These are phyloP conservation scores for Chamaecyparis obtusa DNA, from an alignment of 75 land plant genomes.

Conservation along the genomic window DNA sequence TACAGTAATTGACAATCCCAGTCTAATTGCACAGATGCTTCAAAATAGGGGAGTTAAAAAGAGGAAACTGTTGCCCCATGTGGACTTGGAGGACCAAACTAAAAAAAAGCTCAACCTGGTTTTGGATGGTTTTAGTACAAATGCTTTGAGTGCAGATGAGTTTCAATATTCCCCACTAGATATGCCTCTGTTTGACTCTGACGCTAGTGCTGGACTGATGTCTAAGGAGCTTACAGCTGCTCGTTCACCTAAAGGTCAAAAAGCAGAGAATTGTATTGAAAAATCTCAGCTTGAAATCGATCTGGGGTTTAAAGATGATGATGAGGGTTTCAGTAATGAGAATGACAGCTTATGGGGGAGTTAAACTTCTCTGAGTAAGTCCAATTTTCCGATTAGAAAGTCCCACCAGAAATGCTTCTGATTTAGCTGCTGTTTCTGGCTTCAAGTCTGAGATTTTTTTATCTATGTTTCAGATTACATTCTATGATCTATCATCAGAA, in stretches of 20 bases:
- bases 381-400: background rate
- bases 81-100: background rate
- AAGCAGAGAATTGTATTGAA: background rate
- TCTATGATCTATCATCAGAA: no score
- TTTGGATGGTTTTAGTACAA: background rate
- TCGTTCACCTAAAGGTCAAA: background rate
- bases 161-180: background rate
- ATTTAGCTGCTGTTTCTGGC: background rate
- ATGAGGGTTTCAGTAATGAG: background rate
- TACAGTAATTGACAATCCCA: slow-evolving; percentile 49
- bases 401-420: background rate
- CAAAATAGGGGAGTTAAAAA: background rate
- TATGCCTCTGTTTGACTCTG: background rate
- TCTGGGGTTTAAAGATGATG: background rate
- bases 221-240: background rate
- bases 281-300: background rate
- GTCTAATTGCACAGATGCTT: slow-evolving; percentile 26
- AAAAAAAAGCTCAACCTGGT: background rate
- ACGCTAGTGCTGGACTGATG: background rate
- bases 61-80: background rate
- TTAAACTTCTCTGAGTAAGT: background rate
- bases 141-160: background rate
- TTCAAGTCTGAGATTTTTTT: background rate
- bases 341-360: background rate
- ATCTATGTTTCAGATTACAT: no score